A percentile compares a stretch with the other conserved stretches of the same genome.
Conservation (phyloP, 2,329 filamentous ascomycete species). For the Penicillium frequentans region DNA sequence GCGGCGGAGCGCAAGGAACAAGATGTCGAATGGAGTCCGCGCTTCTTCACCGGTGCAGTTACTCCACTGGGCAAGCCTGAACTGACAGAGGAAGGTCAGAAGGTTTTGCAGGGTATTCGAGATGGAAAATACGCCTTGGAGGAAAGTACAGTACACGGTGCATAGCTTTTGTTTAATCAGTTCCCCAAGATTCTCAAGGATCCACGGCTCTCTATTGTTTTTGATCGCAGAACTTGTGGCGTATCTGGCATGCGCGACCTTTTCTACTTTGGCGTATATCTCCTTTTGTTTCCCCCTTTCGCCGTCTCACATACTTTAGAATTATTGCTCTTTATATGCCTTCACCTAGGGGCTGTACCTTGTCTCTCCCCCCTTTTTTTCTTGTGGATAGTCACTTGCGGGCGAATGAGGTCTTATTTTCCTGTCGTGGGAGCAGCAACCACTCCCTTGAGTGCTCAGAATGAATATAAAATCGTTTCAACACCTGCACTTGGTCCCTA, state of each 20-base stretch:
- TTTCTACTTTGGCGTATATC: slow-evolving; percentile 15
- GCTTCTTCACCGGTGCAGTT: slow-evolving; percentile 74
- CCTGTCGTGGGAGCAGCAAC: background rate
- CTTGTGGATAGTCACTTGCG: slow-evolving; percentile 12
- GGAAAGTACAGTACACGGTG: slow-evolving; percentile 36
- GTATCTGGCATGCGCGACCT: slow-evolving; percentile 28
- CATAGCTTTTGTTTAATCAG: slow-evolving; percentile 24
- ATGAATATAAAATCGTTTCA: slow-evolving; percentile 3
- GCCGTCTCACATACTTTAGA: slow-evolving; percentile 20
- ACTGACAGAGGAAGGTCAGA: slow-evolving; percentile 62
- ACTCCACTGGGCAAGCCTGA: slow-evolving; percentile 62
- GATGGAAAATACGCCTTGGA: slow-evolving; percentile 52
- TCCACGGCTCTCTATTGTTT: background rate
- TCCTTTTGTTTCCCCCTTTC: background rate
- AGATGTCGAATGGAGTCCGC: slow-evolving; percentile 73
- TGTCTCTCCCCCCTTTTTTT: background rate
- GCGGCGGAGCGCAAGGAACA: slow-evolving; percentile 74
- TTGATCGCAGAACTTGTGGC: slow-evolving; percentile 16
- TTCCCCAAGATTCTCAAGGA: background rate
- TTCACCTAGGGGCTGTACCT: background rate
- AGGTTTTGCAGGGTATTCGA: slow-evolving; percentile 57
- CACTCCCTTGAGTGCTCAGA: slow-evolving; percentile 4
- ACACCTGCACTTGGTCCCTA: background rate
- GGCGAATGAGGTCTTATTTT: background rate
- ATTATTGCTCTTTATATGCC: background rate